Evolutionary conservation across 2,329 filamentous ascomycete species (phyloP), one percentile per base, ranked within the genome.

Genomic region (Calonectria pseudoreteaudii): DNA sequence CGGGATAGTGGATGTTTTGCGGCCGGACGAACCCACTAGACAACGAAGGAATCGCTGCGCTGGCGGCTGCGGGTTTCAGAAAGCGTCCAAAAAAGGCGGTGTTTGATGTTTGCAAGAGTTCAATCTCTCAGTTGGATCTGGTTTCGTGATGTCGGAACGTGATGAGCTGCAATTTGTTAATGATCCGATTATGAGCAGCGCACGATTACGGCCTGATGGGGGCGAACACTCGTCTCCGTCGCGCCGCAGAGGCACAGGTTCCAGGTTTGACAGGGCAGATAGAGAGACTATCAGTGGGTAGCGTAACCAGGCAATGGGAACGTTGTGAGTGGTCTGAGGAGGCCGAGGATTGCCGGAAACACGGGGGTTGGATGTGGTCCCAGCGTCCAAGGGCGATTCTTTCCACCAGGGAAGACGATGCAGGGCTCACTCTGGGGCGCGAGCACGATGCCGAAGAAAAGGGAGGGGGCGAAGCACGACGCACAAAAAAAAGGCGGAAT

Each of bases 1-100:
- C 71, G 62, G 74, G 56, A 52, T 78, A 74, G 79, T 77, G 76
- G 70, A 44, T 23, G 66, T 38, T 31, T 72, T 67, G 65, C 58
- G 68, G 30, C 53, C 64, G 28, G 73, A 66, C 58, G 72, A 74
- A 52, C 58, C 60, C 66, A 66, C 68, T 56, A 52, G 65, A 71
- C 64, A 67, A 60, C 68, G 47, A 41, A 50, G 65, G 58, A 58
- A 69, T 41, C 30, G 56, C 14, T 60, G 56, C 16, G 56, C 56
- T 62, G 56, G 56, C 56, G 56, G 66, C 30, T 74, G 26, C 31
- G 30, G 36, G 67, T 60, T 72, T 49, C 60, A 49, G 53, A 58
- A 47, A 53, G 11, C 31, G 31, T 34, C 31, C 10, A 10, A 34
- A 53, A 70, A 53, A 70, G 72, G 68, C 73, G 74, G 69, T 71